phyloP scores from a whole-genome alignment of 345 rosid genomes.

The Cardamine occulta region DNA sequence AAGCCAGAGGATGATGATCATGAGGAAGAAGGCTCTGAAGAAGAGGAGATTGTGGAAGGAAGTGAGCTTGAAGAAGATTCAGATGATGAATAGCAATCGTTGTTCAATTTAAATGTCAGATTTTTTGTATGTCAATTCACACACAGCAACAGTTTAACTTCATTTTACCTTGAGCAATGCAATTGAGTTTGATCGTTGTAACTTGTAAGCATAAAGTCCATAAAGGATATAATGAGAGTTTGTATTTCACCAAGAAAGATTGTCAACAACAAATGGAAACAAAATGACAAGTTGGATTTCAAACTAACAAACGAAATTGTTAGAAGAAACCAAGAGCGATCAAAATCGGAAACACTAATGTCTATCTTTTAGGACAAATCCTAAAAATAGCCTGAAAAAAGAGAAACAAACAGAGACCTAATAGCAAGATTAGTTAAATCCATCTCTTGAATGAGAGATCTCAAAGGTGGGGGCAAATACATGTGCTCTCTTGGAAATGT shows the following conservation, averaged over 20 bases:
- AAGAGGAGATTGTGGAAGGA: constrained; percentile 53
- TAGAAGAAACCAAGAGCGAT: constrained; percentile 42
- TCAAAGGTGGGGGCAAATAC: constrained; percentile 30
- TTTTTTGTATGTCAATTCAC: neutral
- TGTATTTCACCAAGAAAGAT: constrained; percentile 40
- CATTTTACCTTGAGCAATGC: neutral
- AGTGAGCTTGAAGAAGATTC: constrained; percentile 57
- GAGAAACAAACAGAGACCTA: constrained; percentile 35
- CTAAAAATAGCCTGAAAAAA: constrained; percentile 43
- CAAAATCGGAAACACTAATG: constrained; percentile 44
- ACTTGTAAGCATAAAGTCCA: constrained; percentile 7
- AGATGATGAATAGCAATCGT: constrained; percentile 32
- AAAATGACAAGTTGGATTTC: constrained; percentile 29
- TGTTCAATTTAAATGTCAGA: neutral
- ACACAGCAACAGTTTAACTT: neutral
- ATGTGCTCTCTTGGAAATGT: constrained; percentile 41
- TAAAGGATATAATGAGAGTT: constrained; percentile 23
- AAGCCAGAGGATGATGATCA: constrained; percentile 45
- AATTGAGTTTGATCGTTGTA: constrained; percentile 17
- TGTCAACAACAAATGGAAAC: constrained; percentile 25
- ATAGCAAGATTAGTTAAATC: constrained; percentile 38
- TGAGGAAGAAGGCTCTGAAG: constrained; percentile 65
- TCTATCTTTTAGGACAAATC: constrained; percentile 40
- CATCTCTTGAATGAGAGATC: constrained; percentile 38
- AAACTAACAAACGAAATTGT: constrained; percentile 41